Evolutionary conservation across 495 filamentous ascomycete genomes (phyloP).

Genomic region (Aspergillus mulundensis): DNA sequence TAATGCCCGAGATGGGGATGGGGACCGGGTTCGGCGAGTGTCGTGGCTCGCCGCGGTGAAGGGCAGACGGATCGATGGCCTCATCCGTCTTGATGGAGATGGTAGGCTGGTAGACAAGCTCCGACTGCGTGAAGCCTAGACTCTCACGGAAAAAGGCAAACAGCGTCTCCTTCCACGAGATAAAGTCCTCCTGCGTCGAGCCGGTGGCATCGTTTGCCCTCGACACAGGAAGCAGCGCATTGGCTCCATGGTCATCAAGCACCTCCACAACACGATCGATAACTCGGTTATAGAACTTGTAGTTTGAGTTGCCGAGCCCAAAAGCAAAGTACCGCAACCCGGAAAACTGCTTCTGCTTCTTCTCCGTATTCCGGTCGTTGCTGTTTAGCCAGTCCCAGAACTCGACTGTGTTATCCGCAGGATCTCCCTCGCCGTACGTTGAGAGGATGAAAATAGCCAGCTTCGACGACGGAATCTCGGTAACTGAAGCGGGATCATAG

Average conservation of each 20-base stretch:
- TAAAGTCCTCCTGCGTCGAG: conserved; percentile 48
- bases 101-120: conserved; percentile 38
- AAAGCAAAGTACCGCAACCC: conserved; percentile 42
- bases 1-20: conserved; percentile 30
- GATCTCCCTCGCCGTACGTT: conserved; percentile 55
- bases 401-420: conserved; percentile 46
- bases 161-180: conserved; percentile 45
- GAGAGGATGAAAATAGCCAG: conserved; percentile 49
- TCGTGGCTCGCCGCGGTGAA: conserved; percentile 38
- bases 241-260: conserved; percentile 36
- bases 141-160: conserved; percentile 33
- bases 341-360: conserved; percentile 21
- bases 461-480: conserved; percentile 35
- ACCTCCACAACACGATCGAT: conserved; percentile 36
- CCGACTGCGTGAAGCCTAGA: conserved; percentile 36
- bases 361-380: conserved; percentile 12
- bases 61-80: conserved; percentile 34
- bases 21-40: conserved; percentile 13
- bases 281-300: conserved; percentile 50
- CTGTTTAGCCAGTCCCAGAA: conserved; percentile 42
- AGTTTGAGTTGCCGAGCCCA: conserved; percentile 49
- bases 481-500: conserved; percentile 42
- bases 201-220: conserved; percentile 47
- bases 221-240: conserved; percentile 32
- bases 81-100: conserved; percentile 36